Conservation (phyloP, 1,284 basidiomycete species). For the Melampsora larici-populina region DNA sequence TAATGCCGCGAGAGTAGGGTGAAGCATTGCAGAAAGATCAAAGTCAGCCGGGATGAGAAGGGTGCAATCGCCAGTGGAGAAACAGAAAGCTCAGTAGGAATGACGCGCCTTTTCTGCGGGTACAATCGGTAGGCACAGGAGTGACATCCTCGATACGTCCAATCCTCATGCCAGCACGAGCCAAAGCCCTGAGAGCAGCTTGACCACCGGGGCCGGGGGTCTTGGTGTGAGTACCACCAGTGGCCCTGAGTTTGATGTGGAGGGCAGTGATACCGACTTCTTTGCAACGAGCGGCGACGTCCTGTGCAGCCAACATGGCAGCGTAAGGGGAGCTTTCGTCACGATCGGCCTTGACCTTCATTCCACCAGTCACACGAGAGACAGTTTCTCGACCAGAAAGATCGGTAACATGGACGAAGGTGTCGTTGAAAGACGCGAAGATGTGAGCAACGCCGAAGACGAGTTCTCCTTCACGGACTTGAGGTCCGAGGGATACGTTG, state of each 20-base stretch:
- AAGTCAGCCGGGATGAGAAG: not conserved
- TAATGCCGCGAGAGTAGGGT: conserved; percentile 56
- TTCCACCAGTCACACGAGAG: conserved; percentile 97
- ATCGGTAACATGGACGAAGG: conserved; percentile 99
- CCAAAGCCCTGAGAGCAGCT: conserved; percentile 94
- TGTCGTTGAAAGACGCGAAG: conserved; percentile 95
- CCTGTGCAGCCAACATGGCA: conserved; percentile 98
- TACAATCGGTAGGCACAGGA: conserved; percentile 93
- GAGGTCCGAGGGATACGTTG: conserved; percentile 83
- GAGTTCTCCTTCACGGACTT: conserved; percentile 89
- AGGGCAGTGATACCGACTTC: conserved; percentile 98
- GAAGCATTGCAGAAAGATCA: not conserved
- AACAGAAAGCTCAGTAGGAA: not conserved
- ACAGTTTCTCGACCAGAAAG: conserved; percentile 98
- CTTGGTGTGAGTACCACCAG: conserved; percentile 97
- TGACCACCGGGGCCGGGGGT: conserved; percentile 98
- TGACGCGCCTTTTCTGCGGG: conserved; percentile 75
- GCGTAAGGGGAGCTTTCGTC: conserved; percentile 99
- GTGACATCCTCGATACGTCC: conserved; percentile 95
- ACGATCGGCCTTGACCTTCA: conserved; percentile 99
- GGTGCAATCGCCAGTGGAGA: not conserved
- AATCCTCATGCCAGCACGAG: conserved; percentile 97
- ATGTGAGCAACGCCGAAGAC: conserved; percentile 90
- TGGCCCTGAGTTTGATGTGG: conserved; percentile 96
- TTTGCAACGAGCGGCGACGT: conserved; percentile 91